Conservation (phyloP, 2,329 filamentous ascomycete genomes). For the Calonectria pseudoreteaudii region DNA sequence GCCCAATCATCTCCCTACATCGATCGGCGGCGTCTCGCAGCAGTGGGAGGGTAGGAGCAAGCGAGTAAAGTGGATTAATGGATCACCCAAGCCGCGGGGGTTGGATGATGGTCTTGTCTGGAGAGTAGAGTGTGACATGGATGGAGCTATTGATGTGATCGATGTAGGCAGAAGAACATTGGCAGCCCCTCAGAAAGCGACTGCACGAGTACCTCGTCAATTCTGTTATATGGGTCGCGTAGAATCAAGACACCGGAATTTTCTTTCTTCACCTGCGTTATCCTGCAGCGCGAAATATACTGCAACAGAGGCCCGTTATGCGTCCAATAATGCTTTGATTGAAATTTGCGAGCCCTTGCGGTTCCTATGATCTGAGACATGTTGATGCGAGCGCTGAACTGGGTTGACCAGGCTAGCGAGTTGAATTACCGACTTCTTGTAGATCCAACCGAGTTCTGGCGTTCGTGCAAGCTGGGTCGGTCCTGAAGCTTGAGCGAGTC, state of each 20-base stretch:
- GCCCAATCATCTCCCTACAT: slow-evolving; percentile 9
- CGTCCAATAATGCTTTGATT: slow-evolving; percentile 23
- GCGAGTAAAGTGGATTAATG: slow-evolving; percentile 21
- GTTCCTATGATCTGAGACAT: slow-evolving; percentile 23
- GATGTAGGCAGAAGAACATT: slow-evolving; percentile 16
- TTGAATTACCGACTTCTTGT: slow-evolving; percentile 61
- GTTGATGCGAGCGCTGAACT: slow-evolving; percentile 19
- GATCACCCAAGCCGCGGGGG: slow-evolving; percentile 27
- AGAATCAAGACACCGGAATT: slow-evolving; percentile 10
- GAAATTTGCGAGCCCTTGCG: slow-evolving; percentile 21
- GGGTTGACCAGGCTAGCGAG: slow-evolving; percentile 11
- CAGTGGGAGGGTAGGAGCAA: slow-evolving; percentile 6
- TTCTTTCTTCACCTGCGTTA: slow-evolving; percentile 8
- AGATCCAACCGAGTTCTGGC: slow-evolving; percentile 70
- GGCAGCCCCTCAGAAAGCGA: slow-evolving; percentile 13
- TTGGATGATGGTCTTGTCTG: neutral
- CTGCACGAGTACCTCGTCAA: slow-evolving; percentile 15
- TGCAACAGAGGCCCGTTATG: slow-evolving; percentile 10
- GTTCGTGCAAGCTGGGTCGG: slow-evolving; percentile 66
- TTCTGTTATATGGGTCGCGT: neutral
- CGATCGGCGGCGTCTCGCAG: slow-evolving; percentile 8
- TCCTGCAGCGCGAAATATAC: slow-evolving; percentile 2
- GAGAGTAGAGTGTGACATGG: slow-evolving; percentile 8
- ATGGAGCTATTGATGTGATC: slow-evolving; percentile 18
- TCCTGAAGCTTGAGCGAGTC: slow-evolving; percentile 94